A percentile compares a stretch with the other conserved stretches of the same genome.
Evolutionary conservation across 2,329 filamentous ascomycete genomes (phyloP).

Genomic region (Penicillium capsulatum): DNA sequence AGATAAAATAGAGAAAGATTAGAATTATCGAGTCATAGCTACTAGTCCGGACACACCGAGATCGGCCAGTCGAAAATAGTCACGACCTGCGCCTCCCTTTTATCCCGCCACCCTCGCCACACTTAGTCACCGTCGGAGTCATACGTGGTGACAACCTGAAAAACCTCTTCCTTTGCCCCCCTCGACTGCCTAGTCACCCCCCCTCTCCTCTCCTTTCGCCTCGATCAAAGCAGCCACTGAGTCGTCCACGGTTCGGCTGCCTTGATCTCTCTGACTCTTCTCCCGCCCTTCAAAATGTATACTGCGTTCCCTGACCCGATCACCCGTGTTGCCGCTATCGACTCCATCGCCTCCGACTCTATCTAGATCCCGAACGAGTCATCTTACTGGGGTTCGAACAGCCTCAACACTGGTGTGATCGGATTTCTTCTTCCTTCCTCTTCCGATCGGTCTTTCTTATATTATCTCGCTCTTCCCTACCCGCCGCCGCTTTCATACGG

Average conservation of each 20-base stretch:
- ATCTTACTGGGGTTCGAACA: constrained; percentile 15
- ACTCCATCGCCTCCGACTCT: constrained; percentile 27
- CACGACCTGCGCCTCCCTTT: constrained; percentile 3
- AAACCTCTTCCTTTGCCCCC: constrained; percentile 7
- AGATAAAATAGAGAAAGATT: too few species aligned
- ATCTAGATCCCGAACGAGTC: constrained; percentile 23
- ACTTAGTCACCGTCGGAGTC: constrained; percentile 15
- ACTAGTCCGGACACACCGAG: too few species aligned
- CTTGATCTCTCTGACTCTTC: constrained; percentile 2
- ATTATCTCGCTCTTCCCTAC: not conserved
- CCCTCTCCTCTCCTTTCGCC: constrained; percentile 29
- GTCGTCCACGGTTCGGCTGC: constrained; percentile 22
- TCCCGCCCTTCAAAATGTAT: constrained; percentile 39
- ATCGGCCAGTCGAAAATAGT: too few species aligned
- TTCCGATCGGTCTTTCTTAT: constrained; percentile 6
- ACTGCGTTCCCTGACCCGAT: constrained; percentile 36
- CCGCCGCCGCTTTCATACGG: not conserved
- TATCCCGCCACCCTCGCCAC: constrained; percentile 18
- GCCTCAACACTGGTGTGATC: constrained; percentile 25
- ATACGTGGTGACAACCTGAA: constrained; percentile 12
- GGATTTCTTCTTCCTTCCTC: constrained; percentile 8
- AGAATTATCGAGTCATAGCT: too few species aligned
- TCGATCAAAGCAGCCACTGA: constrained; percentile 6
- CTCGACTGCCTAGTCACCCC: constrained; percentile 15
- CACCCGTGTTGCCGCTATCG: constrained; percentile 35